Evolutionary conservation across 306 rosid species (phyloP).

Genomic region (Comarum palustre): DNA sequence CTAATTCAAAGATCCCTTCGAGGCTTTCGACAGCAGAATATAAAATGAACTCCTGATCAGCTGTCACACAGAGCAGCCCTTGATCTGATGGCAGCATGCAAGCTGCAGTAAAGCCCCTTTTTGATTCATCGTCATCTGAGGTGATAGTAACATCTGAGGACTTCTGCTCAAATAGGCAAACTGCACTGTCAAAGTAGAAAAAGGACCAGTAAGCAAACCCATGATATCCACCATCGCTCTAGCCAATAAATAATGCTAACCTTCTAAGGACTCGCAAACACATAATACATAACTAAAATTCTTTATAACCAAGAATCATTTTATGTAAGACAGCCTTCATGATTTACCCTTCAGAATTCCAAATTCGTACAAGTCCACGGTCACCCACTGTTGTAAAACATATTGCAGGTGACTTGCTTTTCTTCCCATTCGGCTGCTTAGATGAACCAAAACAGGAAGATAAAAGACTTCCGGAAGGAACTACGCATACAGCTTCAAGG

Average conservation of each 20-base stretch:
- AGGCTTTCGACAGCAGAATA: conserved; percentile 54
- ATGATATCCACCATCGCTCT: background rate
- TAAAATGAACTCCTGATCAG: conserved; percentile 85
- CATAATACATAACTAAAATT: background rate
- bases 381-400: conserved; percentile 82
- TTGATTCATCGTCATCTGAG: conserved; percentile 51
- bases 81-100: conserved; percentile 59
- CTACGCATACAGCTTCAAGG: conserved; percentile 76
- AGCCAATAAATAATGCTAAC: background rate
- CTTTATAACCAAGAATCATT: background rate
- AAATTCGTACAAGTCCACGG: conserved; percentile 75
- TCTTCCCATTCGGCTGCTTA: conserved; percentile 36
- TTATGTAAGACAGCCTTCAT: conserved; percentile 7
- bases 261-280: background rate
- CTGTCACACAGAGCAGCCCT: conserved; percentile 93
- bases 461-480: conserved; percentile 48
- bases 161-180: conserved; percentile 85
- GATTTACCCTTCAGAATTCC: conserved; percentile 88
- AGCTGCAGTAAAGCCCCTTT: conserved; percentile 84
- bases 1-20: conserved; percentile 47
- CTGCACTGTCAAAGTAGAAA: conserved; percentile 60
- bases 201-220: conserved; percentile 18
- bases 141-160: conserved; percentile 62
- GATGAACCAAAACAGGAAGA: conserved; percentile 47
- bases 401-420: conserved; percentile 37